Percentiles rank a stretch among this genome's conserved stretches.
phyloP scores from a whole-genome alignment of 2,329 filamentous ascomycete species.

The Hypoxylon sp. region DNA sequence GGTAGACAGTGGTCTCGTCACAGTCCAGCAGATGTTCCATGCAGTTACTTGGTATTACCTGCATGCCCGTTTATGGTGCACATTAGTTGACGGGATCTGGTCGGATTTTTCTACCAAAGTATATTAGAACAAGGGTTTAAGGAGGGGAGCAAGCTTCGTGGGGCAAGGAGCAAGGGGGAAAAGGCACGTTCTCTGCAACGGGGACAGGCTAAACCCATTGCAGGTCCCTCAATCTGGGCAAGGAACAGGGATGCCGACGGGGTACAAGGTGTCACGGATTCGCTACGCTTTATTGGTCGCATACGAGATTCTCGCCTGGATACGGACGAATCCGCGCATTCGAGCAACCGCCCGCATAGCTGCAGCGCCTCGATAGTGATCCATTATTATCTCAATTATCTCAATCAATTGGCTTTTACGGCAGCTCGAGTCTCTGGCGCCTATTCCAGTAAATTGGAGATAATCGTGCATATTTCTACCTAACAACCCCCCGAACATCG shows the following conservation, averaged over 20 bases:
- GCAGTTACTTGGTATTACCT: slow-evolving; percentile 36
- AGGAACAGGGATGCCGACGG: slow-evolving; percentile 22
- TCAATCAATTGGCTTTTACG: slow-evolving; percentile 46
- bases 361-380: slow-evolving; percentile 38
- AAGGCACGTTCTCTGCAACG: slow-evolving; percentile 38
- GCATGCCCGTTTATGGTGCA: slow-evolving; percentile 33
- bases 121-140: slow-evolving; percentile 25
- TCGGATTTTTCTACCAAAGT: slow-evolving; percentile 8
- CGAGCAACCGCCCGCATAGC: slow-evolving; percentile 49
- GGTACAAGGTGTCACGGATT: slow-evolving; percentile 45
- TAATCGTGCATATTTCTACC: slow-evolving; percentile 45
- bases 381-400: slow-evolving; percentile 49
- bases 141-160: slow-evolving; percentile 3
- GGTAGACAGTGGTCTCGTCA: slow-evolving; percentile 21
- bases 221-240: slow-evolving; percentile 29
- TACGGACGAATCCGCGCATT: slow-evolving; percentile 52
- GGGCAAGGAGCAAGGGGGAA: slow-evolving; percentile 18
- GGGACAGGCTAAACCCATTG: slow-evolving; percentile 38
- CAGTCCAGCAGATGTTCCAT: slow-evolving; percentile 27
- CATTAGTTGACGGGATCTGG: slow-evolving; percentile 38
- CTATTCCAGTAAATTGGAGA: slow-evolving; percentile 33
- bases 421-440: slow-evolving; percentile 38
- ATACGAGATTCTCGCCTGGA: slow-evolving; percentile 41
- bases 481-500: slow-evolving; percentile 34
- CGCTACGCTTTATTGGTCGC: slow-evolving; percentile 45